Evolutionary conservation across 2,329 filamentous ascomycete genomes (phyloP), one percentile per base, ranked within the genome.

Genomic region (Botrytis tulipae): DNA sequence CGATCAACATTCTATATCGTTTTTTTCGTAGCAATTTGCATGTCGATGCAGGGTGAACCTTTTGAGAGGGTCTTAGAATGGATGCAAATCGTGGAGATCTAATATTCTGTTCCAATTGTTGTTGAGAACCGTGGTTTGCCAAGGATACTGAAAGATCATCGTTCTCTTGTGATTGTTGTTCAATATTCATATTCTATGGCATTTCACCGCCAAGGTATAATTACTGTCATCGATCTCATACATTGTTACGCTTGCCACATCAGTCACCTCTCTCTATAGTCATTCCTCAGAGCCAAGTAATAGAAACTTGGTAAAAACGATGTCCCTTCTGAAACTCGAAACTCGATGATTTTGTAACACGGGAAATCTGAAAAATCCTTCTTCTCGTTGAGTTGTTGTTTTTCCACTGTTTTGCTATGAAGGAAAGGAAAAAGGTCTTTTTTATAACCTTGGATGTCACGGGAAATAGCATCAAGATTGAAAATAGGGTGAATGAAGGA

Each of bases 141-240:
- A 25, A n/a, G 5, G 1, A 3, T 7, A n/a, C 25, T 22, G 9
- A 6, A 25, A 25, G 22, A 14, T 51, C 25, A 14, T 51, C 25
- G 12, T 16, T n/a, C 25, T 25, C 4, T 51, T 6, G 4, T 51
- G 4, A n/a, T 51, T 54, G 12, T n/a, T n/a, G 10, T 2, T 51
- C 12, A n/a, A 0, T 14, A 2, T 2, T 51, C 12, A 14, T 1
- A n/a, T n/a, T 7, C 3, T n/a, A 51, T 10, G 25, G 4, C 2
- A n/a, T 1, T n/a, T 14, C 4, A n/a, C 2, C 2, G 14, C 5
- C 25, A 0, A 7, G 2, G 1, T 54, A 25, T 14, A 1, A 1
- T n/a, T 16, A 14, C 48, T 54, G 5, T 54, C 14, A 16, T n/a
- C 12, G 1, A n/a, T 54, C 5, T 16, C 2, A 10, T 48, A 3